Conservation (phyloP, 805 yeast species). For the Candida namnaoensis region DNA sequence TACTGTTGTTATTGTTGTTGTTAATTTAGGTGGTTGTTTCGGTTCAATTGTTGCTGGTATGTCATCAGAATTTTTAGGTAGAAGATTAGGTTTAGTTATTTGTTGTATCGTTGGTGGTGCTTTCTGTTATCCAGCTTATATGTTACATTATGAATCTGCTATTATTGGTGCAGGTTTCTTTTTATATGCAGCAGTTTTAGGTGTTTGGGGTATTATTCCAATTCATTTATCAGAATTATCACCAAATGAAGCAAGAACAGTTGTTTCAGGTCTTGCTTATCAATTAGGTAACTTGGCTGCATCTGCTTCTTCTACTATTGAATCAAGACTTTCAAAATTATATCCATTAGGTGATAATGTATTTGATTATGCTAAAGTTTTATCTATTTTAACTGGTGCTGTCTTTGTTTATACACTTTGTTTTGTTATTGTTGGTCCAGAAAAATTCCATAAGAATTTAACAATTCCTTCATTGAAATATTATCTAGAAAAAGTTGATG, state of each 20-base stretch:
- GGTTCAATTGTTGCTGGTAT: conserved; percentile 59
- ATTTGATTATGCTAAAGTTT: conserved; percentile 54
- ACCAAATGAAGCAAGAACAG: conserved; percentile 55
- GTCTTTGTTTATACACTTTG: conserved; percentile 47
- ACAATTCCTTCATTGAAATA: conserved; percentile 21
- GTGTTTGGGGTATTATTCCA: conserved; percentile 70
- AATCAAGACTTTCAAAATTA: conserved; percentile 48
- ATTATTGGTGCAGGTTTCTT: conserved; percentile 57
- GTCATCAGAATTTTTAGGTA: conserved; percentile 46
- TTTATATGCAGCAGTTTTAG: conserved; percentile 57
- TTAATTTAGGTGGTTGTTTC: conserved; percentile 56
- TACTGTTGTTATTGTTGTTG: conserved; percentile 54
- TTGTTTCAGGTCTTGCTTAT: conserved; percentile 54
- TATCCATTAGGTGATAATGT: conserved; percentile 39
- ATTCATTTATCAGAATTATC: conserved; percentile 58
- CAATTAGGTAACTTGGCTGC: conserved; percentile 70
- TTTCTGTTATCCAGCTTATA: conserved; percentile 52
- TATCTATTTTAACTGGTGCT: conserved; percentile 63
- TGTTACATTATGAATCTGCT: conserved; percentile 25
- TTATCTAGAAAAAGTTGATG: conserved; percentile 18
- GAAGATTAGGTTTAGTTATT: conserved; percentile 46
- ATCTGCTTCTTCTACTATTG: conserved; percentile 65
- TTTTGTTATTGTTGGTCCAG: conserved; percentile 49
- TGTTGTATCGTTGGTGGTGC: conserved; percentile 52
- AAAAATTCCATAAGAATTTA: conserved; percentile 31